Evolutionary conservation across 169 alveolate genomes (phyloP).

Genomic region (Cryptosporidium ryanae): DNA sequence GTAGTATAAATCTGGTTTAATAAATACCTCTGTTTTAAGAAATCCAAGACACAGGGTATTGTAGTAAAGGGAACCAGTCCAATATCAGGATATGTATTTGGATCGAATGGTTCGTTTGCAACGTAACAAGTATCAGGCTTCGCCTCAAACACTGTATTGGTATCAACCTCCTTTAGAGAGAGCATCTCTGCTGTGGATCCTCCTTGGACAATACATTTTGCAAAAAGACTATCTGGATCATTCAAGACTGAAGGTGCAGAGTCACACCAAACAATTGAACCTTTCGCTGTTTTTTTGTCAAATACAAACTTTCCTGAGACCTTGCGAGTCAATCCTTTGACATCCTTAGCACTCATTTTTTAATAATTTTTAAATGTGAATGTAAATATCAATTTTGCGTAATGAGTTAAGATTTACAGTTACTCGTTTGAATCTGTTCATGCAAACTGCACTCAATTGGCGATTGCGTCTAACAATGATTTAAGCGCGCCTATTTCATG

Average conservation of each 20-base stretch:
- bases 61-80: constrained; percentile 89
- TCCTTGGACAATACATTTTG: constrained; percentile 90
- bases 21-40: constrained; percentile 84
- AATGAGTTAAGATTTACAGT: neutral
- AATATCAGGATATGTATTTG: constrained; percentile 90
- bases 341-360: constrained; percentile 74
- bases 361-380: neutral
- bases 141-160: constrained; percentile 87
- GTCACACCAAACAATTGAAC: constrained; percentile 91
- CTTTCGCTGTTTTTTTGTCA: constrained; percentile 81
- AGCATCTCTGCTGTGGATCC: constrained; percentile 86
- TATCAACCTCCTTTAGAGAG: constrained; percentile 86
- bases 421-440: constrained; percentile 30
- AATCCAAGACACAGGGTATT: constrained; percentile 88
- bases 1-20: constrained; percentile 90
- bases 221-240: constrained; percentile 90
- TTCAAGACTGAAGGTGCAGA: constrained; percentile 89
- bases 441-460: constrained; percentile 55
- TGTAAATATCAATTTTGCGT: neutral
- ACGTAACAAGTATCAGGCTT: constrained; percentile 87
- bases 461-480: constrained; percentile 72
- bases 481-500: constrained; percentile 64
- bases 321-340: constrained; percentile 70
- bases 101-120: constrained; percentile 89
- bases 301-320: constrained; percentile 72